Base-by-base conservation (phyloP, 345 rosid genomes). In the Lepidium didymum region DNA sequence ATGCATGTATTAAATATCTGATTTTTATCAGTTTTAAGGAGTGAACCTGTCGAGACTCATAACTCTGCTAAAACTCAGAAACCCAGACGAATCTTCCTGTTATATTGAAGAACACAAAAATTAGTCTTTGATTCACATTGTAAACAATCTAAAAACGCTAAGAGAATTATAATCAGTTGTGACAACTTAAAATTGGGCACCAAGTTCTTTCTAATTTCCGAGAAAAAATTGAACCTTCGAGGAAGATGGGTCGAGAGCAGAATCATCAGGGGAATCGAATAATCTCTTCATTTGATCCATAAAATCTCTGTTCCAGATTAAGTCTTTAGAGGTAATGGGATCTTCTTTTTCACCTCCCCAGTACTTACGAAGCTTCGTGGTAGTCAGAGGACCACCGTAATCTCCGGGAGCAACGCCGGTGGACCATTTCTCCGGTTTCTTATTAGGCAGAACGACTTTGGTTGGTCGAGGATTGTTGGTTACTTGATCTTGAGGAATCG, bases 381-480 rank as follows among this genome's bases (percentile, higher is more conserved):
- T 76, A 35, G 90, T 71, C 25, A 96, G 93, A 27, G 96, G 96
- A 60, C 96, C 97, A 21, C 91, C 98, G 67, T 90, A 90, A 3
- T 90, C 98, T 12, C 97, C 98, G 0, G 96, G 97, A 55, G 97
- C 89, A n/a, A 82, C 79, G 33, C 94, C 96, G 53, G 96, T 86
- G 67, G 98, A 84, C 98, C 96, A 90, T 81, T 87, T 93, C 79
- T 77, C 36, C 1, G 96, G 85, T 81, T 88, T 93, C 82, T 85
- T 90, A 27, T 79, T 86, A 12, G 98, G 97, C 14, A 93, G 76
- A n/a, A 85, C 38, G 56, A 88, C 64, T 78, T 93, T 93, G 76
- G 94, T 85, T 62, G 66, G 86, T 21, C 84, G 78, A 12, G 77
- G 68, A 67, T 52, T 70, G 15, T 52, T 70, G 18, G 83, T 79